Conservation (phyloP, 164 flowering plant species). For the Stephania cephalantha region DNA sequence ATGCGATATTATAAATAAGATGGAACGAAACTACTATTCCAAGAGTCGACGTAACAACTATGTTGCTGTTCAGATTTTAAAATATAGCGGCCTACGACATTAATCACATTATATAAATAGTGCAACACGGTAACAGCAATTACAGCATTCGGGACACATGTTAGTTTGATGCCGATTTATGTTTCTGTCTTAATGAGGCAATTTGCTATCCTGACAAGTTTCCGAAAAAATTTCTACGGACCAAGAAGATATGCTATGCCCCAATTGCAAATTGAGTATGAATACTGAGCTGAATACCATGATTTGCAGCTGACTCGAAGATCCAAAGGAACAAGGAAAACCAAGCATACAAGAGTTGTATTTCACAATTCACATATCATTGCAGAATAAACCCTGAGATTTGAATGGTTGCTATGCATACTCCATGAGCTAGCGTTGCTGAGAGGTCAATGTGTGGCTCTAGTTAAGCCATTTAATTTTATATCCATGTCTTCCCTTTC, state of each 20-base stretch:
- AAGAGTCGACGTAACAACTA: not conserved
- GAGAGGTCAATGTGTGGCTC: too few relatives aligned
- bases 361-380: too few relatives aligned
- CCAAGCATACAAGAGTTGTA: too few relatives aligned
- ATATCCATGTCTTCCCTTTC: too few relatives aligned
- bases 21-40: not conserved
- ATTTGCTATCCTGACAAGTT: not conserved
- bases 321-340: too few relatives aligned
- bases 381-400: too few relatives aligned
- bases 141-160: not conserved
- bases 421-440: too few relatives aligned
- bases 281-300: not conserved
- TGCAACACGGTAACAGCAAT: not conserved
- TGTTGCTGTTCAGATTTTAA: not conserved
- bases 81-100: not conserved
- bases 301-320: too few relatives aligned
- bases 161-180: not conserved
- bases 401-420: too few relatives aligned
- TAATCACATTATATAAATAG: not conserved
- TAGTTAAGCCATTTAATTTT: too few relatives aligned
- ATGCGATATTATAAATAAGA: not conserved
- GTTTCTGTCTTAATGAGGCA: not conserved
- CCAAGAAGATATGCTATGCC: not conserved
- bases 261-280: not conserved
- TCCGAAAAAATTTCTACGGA: not conserved